Evolutionary conservation across 306 rosid genomes (phyloP), one percentile per base, ranked within the genome.

Genomic region (Purshia tridentata): DNA sequence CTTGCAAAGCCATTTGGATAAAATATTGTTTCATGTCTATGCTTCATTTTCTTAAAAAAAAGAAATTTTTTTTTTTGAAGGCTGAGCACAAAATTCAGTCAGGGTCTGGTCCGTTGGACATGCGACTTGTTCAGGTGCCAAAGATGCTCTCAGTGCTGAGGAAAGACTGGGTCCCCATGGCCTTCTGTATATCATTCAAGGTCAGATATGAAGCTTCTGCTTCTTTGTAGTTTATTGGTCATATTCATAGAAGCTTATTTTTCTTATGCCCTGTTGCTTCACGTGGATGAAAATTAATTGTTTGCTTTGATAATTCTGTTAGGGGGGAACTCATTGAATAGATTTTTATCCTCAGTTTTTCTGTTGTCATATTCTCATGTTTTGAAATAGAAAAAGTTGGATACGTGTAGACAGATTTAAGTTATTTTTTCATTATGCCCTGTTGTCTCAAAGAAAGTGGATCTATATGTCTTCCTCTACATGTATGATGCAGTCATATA

Each of bases 11-110:
- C 35, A 29, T 29, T 29, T 29, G 35, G 2, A 29, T 29, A 29
- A 29, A 29, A 29, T 29, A 29, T 29, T 29, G 2, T 29, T 1
- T 29, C 35, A 29, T 29, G 35, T 29, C 35, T 29, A 29, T 8
- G 14, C 60, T 6, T 57, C 5, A 69, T 18, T 69, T 14, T 52
- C 62, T 52, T 51, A 61, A 18, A 19, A 69, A 52, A 2, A 23
- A 1, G 23, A 59, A 35, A 35, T 19, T 1, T 20, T 14, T 57
- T 23, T 15, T 9, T 56, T 3, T 91, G 80, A 86, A 91, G 98
- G 97, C 77, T 46, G 96, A 85, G 62, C 99, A 94, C 82, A 94
- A 94, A 83, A 91, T 91, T 76, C 98, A 91, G 85, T 94, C 97
- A 44, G 96, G 90, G 73, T 84, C 96, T 75, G 89, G 88, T 64